Base-by-base conservation (phyloP, 2,329 filamentous ascomycete species). In the Pseudogymnoascus sp. region DNA sequence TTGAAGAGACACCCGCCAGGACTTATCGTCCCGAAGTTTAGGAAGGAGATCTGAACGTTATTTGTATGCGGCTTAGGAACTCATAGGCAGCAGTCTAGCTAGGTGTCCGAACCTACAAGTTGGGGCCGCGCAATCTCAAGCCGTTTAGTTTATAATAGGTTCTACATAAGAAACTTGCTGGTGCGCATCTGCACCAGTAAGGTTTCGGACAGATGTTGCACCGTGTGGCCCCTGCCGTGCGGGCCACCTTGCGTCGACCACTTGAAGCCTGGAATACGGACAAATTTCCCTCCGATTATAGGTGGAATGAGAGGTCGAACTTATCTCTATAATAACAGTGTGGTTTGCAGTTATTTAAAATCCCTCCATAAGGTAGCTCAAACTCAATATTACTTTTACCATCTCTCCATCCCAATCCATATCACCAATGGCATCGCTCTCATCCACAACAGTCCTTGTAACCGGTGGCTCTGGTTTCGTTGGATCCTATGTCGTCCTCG, bases 381-480 rank as follows among this genome's bases (percentile, higher is more conserved):
- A 14, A 19, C 24, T 26, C 26, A 56, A 56, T 56, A 33, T 56
- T 14, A 56, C 19, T 33, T 8, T 35, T 56, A 6, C 26, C n/a
- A 7, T 13, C 47, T 31, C 47, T 56, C 29, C 6, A 35, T 13
- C n/a, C 6, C 7, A 14, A 19, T 33, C 10, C 21, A 35, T 13
- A 35, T 35, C 6, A 11, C 29, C 5, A 21, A 63, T 63, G 62
- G 40, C 61, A 47, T 35, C 38, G 1, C 26, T 35, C 26, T 61
- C 61, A 4, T 63, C 64, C 61, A 65, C 64, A 31, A 63, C 56
- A 37, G 67, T 73, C 35, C 67, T 72, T 37, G 68, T 73, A 21
- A 73, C 71, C 4, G 71, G 72, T 37, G 71, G 70, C 38, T 69
- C 70, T n/a, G 72, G 72, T 44, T 73, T 73, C 64, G 31, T 74